Evolutionary conservation across 805 yeast species (phyloP), one percentile per base, ranked within the genome.

Genomic region (Candida easanensis): DNA sequence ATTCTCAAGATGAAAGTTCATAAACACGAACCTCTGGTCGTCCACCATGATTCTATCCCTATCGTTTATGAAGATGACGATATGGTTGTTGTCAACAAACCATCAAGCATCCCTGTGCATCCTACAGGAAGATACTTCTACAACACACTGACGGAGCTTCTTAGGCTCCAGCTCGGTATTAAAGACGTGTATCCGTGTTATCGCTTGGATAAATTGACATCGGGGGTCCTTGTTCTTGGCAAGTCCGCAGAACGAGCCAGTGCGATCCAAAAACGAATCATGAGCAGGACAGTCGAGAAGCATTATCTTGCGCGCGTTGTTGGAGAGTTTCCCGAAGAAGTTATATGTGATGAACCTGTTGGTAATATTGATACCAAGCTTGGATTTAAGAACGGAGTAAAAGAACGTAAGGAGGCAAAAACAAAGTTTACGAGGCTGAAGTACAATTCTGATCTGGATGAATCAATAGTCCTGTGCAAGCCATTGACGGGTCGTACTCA

Each of bases 401-500:
- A 49, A 2, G 60, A 61, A 14, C 65, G 67, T 1, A 88, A 86
- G 56, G 80, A 77, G n/a, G 91, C 97, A 7, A 73, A 61, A 32
- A 93, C 99, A 0, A 60, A 67, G 9, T 93, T 91, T 64, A 42
- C 46, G 18, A 48, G 42, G 14, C 22, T 56, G 10, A 49, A 48
- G 19, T 50, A 42, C 45, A 57, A 52, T 33, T 38, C 45, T 8
- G 27, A 66, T 61, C 38, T 69, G 4, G 37, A 56, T 22, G 45
- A 54, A 19, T 53, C 58, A 2, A 70, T 93, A 22, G 96, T 93
- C 4, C 71, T 80, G 39, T 91, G 98, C 62, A 75, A 69, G 42
- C 99, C 99, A 1, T 65, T 77, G 11, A 91, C 99, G 0, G 99
- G 99, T 0, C 72, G 99, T 56, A 88, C 97, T 0, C 99, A 93